phyloP scores from a whole-genome alignment of 768 basidiomycete species.

The Kondoa malvinella region DNA sequence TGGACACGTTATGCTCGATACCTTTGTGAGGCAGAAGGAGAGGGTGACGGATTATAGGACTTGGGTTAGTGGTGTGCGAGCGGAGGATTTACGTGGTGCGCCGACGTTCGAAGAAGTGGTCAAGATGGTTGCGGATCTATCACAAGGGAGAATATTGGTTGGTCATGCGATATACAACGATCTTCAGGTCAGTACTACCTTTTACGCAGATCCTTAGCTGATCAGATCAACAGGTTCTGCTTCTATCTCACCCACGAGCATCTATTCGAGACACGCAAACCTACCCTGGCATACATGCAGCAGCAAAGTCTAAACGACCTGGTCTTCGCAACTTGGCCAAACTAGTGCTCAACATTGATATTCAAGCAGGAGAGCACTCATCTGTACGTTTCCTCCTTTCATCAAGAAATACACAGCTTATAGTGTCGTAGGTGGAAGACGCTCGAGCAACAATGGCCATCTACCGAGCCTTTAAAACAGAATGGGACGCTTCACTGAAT shows the following conservation, averaged over 20 bases:
- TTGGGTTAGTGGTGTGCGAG: constrained; percentile 66
- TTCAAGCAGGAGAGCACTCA: constrained; percentile 50
- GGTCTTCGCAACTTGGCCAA: constrained; percentile 63
- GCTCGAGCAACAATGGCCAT: constrained; percentile 91
- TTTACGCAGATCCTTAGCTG: not conserved
- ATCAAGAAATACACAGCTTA: not conserved
- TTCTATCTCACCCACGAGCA: constrained; percentile 34
- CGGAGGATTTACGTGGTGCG: constrained; percentile 45
- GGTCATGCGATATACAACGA: constrained; percentile 89
- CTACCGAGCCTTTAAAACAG: constrained; percentile 60
- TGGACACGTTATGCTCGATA: constrained; percentile 62
- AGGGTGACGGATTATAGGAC: constrained; percentile 85
- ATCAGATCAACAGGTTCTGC: constrained; percentile 29
- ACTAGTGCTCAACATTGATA: constrained; percentile 57
- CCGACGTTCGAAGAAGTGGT: constrained; percentile 14
- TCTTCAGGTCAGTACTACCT: constrained; percentile 39
- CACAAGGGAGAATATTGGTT: constrained; percentile 54
- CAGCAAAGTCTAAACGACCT: constrained; percentile 47
- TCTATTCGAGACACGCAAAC: constrained; percentile 34
- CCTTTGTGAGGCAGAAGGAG: constrained; percentile 70
- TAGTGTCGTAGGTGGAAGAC: constrained; percentile 53
- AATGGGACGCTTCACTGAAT: constrained; percentile 49
- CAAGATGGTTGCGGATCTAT: constrained; percentile 54
- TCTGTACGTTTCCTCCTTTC: constrained; percentile 47
- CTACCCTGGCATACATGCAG: constrained; percentile 36